phyloP scores from a whole-genome alignment of 2,329 filamentous ascomycete species.

The Madurella fahalii region DNA sequence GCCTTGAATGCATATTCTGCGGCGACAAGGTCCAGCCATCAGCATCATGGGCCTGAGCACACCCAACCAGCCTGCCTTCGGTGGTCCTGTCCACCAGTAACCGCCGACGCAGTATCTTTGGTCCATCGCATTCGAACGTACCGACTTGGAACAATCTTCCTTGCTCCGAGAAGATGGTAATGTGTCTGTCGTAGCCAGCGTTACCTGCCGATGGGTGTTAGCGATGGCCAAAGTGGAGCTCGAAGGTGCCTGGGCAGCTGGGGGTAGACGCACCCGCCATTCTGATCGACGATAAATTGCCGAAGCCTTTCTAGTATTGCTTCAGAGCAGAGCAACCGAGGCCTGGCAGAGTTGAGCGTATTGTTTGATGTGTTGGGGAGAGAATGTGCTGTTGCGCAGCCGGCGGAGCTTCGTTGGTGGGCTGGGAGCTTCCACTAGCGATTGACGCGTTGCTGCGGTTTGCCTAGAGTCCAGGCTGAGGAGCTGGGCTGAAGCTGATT shows the following conservation, averaged over 20 bases:
- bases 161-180: slow-evolving; percentile 99
- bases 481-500: slow-evolving; percentile 11
- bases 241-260: slow-evolving; percentile 12
- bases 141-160: slow-evolving; percentile 99
- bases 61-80: neutral
- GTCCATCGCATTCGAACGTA: slow-evolving; percentile 47
- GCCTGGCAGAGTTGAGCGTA: neutral
- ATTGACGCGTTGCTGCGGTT: slow-evolving; percentile 36
- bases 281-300: slow-evolving; percentile 15
- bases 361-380: slow-evolving; percentile 4
- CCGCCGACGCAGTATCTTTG: neutral
- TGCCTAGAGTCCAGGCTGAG: slow-evolving; percentile 32
- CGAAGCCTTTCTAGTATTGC: neutral
- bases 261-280: slow-evolving; percentile 26
- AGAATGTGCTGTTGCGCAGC: slow-evolving; percentile 14
- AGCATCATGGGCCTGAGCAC: slow-evolving; percentile 8
- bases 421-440: slow-evolving; percentile 19
- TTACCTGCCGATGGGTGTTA: slow-evolving; percentile 21
- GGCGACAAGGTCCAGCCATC: slow-evolving; percentile 27
- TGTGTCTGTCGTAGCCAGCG: slow-evolving; percentile 81
- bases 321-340: neutral
- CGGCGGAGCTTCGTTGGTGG: slow-evolving; percentile 29
- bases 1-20: slow-evolving; percentile 99
- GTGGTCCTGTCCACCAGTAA: neutral
- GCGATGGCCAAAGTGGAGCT: slow-evolving; percentile 19